phyloP scores from a whole-genome alignment of 1,284 basidiomycete genomes.

The Golubevia pallescens region DNA sequence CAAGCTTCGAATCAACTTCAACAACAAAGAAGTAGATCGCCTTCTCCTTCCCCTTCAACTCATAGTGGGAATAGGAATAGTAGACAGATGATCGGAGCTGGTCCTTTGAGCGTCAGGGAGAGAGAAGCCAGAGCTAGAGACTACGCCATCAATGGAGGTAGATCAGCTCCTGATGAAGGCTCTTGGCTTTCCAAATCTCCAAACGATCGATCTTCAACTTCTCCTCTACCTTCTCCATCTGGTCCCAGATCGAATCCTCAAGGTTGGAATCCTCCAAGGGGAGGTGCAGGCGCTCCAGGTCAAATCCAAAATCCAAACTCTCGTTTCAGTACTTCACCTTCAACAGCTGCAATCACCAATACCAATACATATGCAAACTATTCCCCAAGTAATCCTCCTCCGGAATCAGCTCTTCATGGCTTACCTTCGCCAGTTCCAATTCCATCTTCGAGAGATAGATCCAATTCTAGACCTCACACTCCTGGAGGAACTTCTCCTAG shows the following conservation, averaged over 20 bases:
- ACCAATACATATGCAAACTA: constrained; percentile 15
- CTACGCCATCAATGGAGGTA: not conserved
- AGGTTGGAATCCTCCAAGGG: constrained; percentile 30
- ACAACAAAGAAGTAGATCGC: constrained; percentile 18
- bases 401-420: no score
- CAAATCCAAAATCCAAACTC: constrained; percentile 22
- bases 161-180: constrained; percentile 21
- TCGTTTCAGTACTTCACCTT: constrained; percentile 26
- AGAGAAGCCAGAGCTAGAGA: no score
- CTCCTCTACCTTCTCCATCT: constrained; percentile 15
- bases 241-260: constrained; percentile 26
- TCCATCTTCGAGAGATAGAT: not conserved
- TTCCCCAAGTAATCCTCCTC: constrained; percentile 7
- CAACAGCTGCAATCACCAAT: constrained; percentile 22
- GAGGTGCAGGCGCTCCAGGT: constrained; percentile 12
- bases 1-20: not conserved
- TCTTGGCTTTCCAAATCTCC: constrained; percentile 13
- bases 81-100: constrained; percentile 3
- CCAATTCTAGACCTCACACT: constrained; percentile 1
- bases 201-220: constrained; percentile 4
- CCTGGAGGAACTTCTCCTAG: constrained; percentile 8
- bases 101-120: constrained; percentile 7
- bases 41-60: constrained; percentile 25
- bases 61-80: constrained; percentile 23
- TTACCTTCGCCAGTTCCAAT: no score